Evolutionary conservation across 768 basidiomycete species (phyloP), one percentile per base, ranked within the genome.

Genomic region (Termitomyces sp.): DNA sequence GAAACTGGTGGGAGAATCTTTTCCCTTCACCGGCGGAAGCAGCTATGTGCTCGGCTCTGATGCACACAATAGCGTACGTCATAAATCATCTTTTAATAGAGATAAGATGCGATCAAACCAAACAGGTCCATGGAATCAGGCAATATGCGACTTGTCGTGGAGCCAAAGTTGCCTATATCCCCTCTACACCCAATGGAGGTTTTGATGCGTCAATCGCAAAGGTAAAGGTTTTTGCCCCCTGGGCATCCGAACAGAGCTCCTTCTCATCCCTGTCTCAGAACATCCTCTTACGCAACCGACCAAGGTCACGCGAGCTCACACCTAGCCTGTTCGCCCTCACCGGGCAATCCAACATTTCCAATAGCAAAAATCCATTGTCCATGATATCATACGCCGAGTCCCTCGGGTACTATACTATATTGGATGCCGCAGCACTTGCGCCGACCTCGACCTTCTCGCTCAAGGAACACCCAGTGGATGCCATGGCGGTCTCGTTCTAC

Each of bases 401-500:
- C 9, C 75, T 87, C 8, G 91, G 90, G 30, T 93, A 89, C 70
- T 75, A 81, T 64, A 89, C 86, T 1, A 72, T 94, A n/a, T 73
- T 93, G 37, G 91, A 94, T 67, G 90, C 87, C 16, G 91, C 92
- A 6, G 91, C 91, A 3, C 76, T 93, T 41, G 91, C 85, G 2
- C 85, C 91, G 11, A 87, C 89, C 1, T 84, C 89, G 8, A 67
- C 75, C 18, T 80, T 93, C 56, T 88, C 88, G 13, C 75, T 94
- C 15, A 70, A 80, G 1, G 81, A 86, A 54, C 79, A 78, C 33
- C 82, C 86, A 4, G 86, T 91, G 12, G 92, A 94, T 69, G 91
- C 91, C 1, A 85, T 92, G 81, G 90, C 86, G 0, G 67, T 94
- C 55, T 90, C 88, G 46, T 92, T 93, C 66, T 94, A 94, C 73